phyloP scores from a whole-genome alignment of 1,139 yeast species.

The Geotrichum siamense region DNA sequence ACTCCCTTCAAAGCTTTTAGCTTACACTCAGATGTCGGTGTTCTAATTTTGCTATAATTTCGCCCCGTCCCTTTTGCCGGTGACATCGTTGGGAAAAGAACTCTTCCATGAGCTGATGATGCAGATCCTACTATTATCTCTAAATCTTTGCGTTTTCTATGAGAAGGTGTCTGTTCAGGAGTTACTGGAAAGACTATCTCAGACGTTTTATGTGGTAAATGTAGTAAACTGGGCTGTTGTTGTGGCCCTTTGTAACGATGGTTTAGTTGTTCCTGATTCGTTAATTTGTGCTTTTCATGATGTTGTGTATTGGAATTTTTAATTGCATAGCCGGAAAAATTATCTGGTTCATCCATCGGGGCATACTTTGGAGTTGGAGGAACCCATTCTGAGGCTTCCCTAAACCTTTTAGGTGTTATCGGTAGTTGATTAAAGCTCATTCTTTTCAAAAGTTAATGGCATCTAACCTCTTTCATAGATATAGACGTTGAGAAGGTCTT shows the following conservation, averaged over 20 bases:
- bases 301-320: neutral
- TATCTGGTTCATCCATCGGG: conserved; percentile 33
- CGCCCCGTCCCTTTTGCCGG: conserved; percentile 18
- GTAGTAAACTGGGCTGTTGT: too few relatives aligned
- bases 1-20: neutral
- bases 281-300: neutral
- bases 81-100: conserved; percentile 15
- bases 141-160: conserved; percentile 14
- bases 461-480: too few relatives aligned
- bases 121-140: conserved; percentile 12
- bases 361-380: conserved; percentile 36
- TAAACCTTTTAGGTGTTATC: too few relatives aligned
- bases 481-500: too few relatives aligned
- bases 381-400: too few relatives aligned
- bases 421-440: too few relatives aligned
- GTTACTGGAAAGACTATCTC: conserved; percentile 16
- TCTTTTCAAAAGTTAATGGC: too few relatives aligned
- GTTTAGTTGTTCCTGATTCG: neutral
- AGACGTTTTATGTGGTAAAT: conserved; percentile 1
- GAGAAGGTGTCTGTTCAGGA: conserved; percentile 19
- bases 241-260: neutral
- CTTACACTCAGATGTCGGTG: neutral
- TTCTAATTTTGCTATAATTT: conserved; percentile 4
- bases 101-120: conserved; percentile 8
- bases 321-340: conserved; percentile 11